Base-by-base conservation (phyloP, 257 asterid species). In the Gentiana straminea region DNA sequence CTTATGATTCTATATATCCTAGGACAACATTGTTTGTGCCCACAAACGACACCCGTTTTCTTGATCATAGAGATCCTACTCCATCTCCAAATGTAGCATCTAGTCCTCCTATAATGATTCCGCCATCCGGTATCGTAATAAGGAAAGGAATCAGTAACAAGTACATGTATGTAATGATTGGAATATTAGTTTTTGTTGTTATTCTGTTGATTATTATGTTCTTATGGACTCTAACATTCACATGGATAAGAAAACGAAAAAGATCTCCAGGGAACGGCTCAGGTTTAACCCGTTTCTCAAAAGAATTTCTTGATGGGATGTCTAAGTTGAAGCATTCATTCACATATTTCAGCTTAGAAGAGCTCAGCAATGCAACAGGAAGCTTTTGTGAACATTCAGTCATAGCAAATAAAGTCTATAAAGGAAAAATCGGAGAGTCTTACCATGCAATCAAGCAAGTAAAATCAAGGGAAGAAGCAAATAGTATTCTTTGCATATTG, bases 271-370 rank as follows among this genome's bases (percentile, higher is more conserved):
- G 6, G 55, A 36, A 8, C 41, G 33, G 45, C 37, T 48, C 73
- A 1, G 52, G 53, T 3, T 43, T 35, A 41, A 34, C 53, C 10
- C 39, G 54, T 49, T 39, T 69, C 9, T 41, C 70, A 2, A 62
- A 52, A 0, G 70, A 64, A 4, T 64, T 69, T 64, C 59, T 64
- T 54, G 59, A 64, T 33, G 66, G 56, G 35, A 59, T 69, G 58
- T 54, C 52, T 13, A 63, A 64, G 33, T 47, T 69, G 7, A 69
- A 69, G 51, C 74, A 53, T 8, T 52, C 66, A 11, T 49, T 64
- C 49, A 59, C 51, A 4, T 58, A 55, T 49, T 64, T 53, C 60
- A 41, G 56, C 10, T 32, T 63, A 47, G 74, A 59, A 43, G 70
- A 64, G 41, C 51, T 64, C 13, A 55, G 44, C 55, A 3, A 49